Evolutionary conservation across 345 rosid species (phyloP).

Genomic region (Pelargonium nanum): DNA sequence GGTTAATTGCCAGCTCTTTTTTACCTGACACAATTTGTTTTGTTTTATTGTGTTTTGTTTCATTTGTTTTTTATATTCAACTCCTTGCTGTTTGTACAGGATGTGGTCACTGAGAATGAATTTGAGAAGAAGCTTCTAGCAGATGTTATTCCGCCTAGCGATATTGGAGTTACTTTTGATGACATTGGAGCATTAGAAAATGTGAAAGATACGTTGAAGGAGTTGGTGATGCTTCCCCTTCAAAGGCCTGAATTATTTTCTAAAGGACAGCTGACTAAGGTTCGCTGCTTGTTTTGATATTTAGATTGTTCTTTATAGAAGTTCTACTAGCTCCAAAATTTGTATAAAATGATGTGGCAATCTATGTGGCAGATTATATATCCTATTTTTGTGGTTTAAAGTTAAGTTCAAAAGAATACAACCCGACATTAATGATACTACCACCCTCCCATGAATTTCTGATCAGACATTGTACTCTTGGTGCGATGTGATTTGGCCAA

Average conservation of each 20-base stretch:
- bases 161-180: constrained; percentile 90
- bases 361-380: too few species aligned
- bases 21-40: not conserved
- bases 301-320: too few species aligned
- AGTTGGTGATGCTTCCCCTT: constrained; percentile 99
- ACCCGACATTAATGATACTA: too few species aligned
- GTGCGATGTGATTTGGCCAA: too few species aligned
- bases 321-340: too few species aligned
- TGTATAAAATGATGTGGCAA: too few species aligned
- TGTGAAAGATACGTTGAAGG: constrained; percentile 97
- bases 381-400: too few species aligned
- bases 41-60: too few species aligned
- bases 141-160: constrained; percentile 95
- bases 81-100: constrained; percentile 32
- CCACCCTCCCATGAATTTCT: too few species aligned
- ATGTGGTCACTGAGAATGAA: constrained; percentile 93
- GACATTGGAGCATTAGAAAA: constrained; percentile 96
- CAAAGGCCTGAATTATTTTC: constrained; percentile 94
- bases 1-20: constrained; percentile 24
- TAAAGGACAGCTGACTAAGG: constrained; percentile 99
- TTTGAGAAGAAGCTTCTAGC: constrained; percentile 94
- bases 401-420: too few species aligned
- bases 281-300: constrained; percentile 10
- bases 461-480: too few species aligned
- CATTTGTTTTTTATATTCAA: too few species aligned